Conservation (phyloP, 352 stramenopile species). For the Pythium dissotocum region DNA sequence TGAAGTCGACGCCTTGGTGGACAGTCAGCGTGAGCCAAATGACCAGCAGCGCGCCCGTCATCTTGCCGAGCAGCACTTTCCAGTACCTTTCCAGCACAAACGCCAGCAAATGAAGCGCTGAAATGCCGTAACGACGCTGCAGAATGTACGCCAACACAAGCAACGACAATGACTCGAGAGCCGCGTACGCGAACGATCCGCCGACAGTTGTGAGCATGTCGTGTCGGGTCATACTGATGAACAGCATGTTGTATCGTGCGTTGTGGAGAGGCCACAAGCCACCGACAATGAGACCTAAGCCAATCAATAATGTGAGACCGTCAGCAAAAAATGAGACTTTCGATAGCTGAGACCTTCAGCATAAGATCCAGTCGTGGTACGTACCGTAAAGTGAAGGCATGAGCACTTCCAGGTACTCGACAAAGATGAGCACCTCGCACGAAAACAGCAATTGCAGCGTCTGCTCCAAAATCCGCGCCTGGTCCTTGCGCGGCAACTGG, state of each 20-base stretch:
- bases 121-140: conserved; percentile 11
- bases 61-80: conserved; percentile 17
- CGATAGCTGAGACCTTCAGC: neutral
- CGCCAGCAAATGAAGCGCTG: conserved; percentile 8
- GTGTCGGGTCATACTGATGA: conserved; percentile 13
- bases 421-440: conserved; percentile 25
- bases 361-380: neutral
- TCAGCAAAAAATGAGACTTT: neutral
- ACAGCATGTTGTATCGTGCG: conserved; percentile 28
- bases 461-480: conserved; percentile 19
- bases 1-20: conserved; percentile 18
- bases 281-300: conserved; percentile 22
- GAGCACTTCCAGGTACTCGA: conserved; percentile 22
- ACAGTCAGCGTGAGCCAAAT: conserved; percentile 10
- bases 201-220: neutral
- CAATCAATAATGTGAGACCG: neutral
- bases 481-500: conserved; percentile 14
- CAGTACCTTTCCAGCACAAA: conserved; percentile 21
- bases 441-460: conserved; percentile 26
- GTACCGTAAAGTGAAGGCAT: conserved; percentile 7
- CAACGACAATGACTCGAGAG: conserved; percentile 10
- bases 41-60: conserved; percentile 5
- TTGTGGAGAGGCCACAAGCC: conserved; percentile 34
- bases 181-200: conserved; percentile 2
- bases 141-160: conserved; percentile 4